Base-by-base conservation (phyloP, 371 early-diverging fungal genomes). In the Rhizopus delemar region DNA sequence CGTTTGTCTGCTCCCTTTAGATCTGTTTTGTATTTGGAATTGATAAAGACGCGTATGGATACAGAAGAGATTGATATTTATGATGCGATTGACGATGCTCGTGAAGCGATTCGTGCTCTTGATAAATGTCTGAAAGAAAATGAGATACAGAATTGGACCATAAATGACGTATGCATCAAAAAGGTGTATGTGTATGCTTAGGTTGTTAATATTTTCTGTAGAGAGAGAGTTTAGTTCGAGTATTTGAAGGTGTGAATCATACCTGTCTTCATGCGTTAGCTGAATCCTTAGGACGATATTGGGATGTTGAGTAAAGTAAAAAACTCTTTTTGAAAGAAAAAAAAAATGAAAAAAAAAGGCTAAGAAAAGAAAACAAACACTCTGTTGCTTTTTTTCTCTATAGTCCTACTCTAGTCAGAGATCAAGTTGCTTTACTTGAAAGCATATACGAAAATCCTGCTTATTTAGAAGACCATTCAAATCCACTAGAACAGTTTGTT, bases 1-100 rank as follows among this genome's bases (percentile, higher is more conserved):
- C 78, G 90, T 50, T 52, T 90, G 41, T 83, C 88, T 16, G 76
- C 81, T 2, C 83, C 87, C 8, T 89, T 77, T 57, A 73, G 89
- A 48, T 84, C 83, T 32, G 84, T 86, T 6, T 76, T 87, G 29
- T 80, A 86, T 38, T 70, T 90, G 53, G 90, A 89, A 46, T 64
- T 86, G 5, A 71, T 89, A 43, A 83, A 85, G 59, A 68, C 71
- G 60, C 72, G 71, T 72, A 75, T 64, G 66, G 73, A 84, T 56
- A 61, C 76, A 48, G 69, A 68, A 13, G 73, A 72, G 16, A 46
- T 36, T 5, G 51, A 67, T 33, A 56, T 50, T 2, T 49, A 63
- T 22, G 38, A 56, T 4, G 75, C 77, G 34, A 72, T 81, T 41
- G 78, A 78, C 6, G 84, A 83, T 53, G 77, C 83, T 29, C 73